Percentiles rank a stretch among this genome's conserved stretches.
These are phyloP conservation scores for Gaeumannomyces sp. DNA, from an alignment of 2,329 filamentous ascomycete species.

Conservation along the genomic window DNA sequence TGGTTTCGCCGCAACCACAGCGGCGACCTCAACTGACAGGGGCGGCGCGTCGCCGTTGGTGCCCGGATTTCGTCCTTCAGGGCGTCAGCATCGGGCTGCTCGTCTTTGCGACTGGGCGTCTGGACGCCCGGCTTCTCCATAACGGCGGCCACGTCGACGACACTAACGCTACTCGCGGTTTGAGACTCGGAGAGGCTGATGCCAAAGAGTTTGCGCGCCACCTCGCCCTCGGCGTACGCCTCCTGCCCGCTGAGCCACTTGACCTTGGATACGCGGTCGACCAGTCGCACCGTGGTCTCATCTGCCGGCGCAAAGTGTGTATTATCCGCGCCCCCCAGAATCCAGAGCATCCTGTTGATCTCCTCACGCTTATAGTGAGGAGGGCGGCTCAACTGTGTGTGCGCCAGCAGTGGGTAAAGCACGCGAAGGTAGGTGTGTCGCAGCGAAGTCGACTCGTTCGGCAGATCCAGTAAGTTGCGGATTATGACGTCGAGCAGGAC, in stretches of 20 bases:
- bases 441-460: constrained; percentile 69
- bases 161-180: constrained; percentile 67
- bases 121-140: constrained; percentile 78
- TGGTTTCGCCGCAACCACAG: constrained; percentile 15
- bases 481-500: constrained; percentile 95
- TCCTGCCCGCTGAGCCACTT: constrained; percentile 49
- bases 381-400: constrained; percentile 81
- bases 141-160: constrained; percentile 71
- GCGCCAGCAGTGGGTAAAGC: constrained; percentile 79
- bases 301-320: constrained; percentile 76
- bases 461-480: constrained; percentile 91
- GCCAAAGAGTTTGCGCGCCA: constrained; percentile 57
- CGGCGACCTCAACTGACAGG: not conserved
- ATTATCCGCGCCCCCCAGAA: constrained; percentile 61
- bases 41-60: not conserved
- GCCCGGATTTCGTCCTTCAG: constrained; percentile 9
- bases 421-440: constrained; percentile 94
- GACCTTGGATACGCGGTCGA: constrained; percentile 62
- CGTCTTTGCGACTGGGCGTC: constrained; percentile 61
- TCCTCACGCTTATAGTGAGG: constrained; percentile 91
- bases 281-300: constrained; percentile 71
- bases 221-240: constrained; percentile 28
- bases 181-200: constrained; percentile 63
- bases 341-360: constrained; percentile 66
- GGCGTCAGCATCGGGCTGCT: constrained; percentile 15